Conservation (phyloP, 495 filamentous ascomycete species). For the Chaetomidium leptoderma region DNA sequence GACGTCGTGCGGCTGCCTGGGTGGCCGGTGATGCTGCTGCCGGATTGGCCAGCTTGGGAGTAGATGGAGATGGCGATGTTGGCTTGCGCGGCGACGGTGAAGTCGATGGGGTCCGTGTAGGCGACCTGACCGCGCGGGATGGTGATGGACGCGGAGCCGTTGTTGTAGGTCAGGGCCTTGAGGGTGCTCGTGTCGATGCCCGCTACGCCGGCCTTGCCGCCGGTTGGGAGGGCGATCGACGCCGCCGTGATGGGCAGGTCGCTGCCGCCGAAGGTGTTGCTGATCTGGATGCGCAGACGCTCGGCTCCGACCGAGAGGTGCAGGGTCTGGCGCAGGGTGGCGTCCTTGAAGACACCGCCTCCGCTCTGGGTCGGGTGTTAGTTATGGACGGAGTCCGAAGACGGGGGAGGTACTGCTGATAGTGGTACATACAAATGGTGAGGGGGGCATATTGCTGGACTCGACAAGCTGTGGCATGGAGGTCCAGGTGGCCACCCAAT, state of each 20-base stretch:
- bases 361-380: not conserved
- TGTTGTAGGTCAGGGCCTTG: conserved; percentile 55
- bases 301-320: conserved; percentile 53
- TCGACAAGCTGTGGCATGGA: conserved; percentile 65
- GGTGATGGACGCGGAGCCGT: conserved; percentile 43
- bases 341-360: conserved; percentile 42
- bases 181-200: conserved; percentile 50
- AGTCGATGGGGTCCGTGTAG: conserved; percentile 61
- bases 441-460: conserved; percentile 55
- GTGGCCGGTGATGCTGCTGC: conserved; percentile 58
- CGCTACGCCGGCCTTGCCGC: conserved; percentile 48
- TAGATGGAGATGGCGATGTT: conserved; percentile 59
- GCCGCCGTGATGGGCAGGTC: conserved; percentile 58
- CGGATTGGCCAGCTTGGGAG: conserved; percentile 52
- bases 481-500: conserved; percentile 65
- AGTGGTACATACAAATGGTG: conserved; percentile 58
- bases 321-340: conserved; percentile 65
- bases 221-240: conserved; percentile 51
- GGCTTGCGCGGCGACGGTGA: conserved; percentile 43
- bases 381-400: too few species aligned
- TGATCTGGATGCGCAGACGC: conserved; percentile 59
- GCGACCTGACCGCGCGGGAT: conserved; percentile 56
- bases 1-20: conserved; percentile 65
- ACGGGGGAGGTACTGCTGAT: too few species aligned
- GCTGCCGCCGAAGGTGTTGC: conserved; percentile 62